Evolutionary conservation across 2,329 filamentous ascomycete genomes (phyloP).

Genomic region (Aureobasidium sp.): DNA sequence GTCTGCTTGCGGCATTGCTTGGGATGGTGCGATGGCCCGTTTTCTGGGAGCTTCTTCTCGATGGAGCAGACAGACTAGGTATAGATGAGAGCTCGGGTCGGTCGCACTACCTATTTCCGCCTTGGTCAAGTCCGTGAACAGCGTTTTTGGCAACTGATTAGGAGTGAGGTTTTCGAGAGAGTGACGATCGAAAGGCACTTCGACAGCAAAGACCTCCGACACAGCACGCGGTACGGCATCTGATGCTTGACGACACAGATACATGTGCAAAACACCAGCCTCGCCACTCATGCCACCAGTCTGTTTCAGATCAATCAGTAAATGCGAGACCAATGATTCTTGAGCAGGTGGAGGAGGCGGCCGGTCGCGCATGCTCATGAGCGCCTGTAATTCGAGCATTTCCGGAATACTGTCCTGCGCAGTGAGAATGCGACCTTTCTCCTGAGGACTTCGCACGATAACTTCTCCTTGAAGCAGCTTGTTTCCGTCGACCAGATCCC

Average conservation of each 20-base stretch:
- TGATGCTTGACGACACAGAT: slow-evolving; percentile 64
- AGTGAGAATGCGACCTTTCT: slow-evolving; percentile 77
- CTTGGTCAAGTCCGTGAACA: slow-evolving; percentile 79
- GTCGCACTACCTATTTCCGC: slow-evolving; percentile 60
- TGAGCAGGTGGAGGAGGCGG: slow-evolving; percentile 62
- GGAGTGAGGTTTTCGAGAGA: slow-evolving; percentile 57
- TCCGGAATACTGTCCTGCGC: slow-evolving; percentile 90
- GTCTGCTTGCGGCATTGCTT: neutral
- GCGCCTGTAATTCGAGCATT: slow-evolving; percentile 81
- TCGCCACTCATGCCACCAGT: slow-evolving; percentile 71
- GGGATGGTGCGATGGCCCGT: neutral
- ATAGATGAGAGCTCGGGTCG: slow-evolving; percentile 65
- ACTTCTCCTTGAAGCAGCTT: slow-evolving; percentile 90
- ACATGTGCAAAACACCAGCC: slow-evolving; percentile 66
- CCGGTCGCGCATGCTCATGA: slow-evolving; percentile 88
- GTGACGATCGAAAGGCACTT: slow-evolving; percentile 62
- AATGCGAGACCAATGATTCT: slow-evolving; percentile 67
- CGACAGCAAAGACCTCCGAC: slow-evolving; percentile 75
- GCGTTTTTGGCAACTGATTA: slow-evolving; percentile 64
- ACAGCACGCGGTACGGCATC: slow-evolving; percentile 57
- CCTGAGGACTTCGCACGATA: slow-evolving; percentile 81
- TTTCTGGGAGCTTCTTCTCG: slow-evolving; percentile 41
- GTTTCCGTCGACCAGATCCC: slow-evolving; percentile 90
- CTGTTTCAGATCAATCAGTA: slow-evolving; percentile 75
- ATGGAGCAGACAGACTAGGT: slow-evolving; percentile 73